phyloP scores from a whole-genome alignment of 345 rosid genomes.

The Hibiscus tridactylites region DNA sequence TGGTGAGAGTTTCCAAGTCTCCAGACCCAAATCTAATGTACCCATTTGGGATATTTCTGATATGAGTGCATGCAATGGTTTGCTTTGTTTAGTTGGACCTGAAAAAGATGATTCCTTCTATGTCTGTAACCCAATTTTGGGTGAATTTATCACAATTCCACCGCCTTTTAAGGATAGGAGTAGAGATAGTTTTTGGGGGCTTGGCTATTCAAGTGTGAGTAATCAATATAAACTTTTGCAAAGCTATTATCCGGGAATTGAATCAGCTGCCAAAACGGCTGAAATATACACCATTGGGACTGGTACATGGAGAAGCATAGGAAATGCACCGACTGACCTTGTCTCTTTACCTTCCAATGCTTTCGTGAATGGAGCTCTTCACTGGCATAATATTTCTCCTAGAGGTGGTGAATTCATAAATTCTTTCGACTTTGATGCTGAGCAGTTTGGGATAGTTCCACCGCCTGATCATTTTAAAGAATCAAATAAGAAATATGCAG shows the following conservation, averaged over 20 bases:
- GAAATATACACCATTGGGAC: constrained; percentile 10
- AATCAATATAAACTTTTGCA: constrained; percentile 12
- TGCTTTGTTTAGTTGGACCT: constrained; percentile 6
- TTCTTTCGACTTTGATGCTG: constrained; percentile 8
- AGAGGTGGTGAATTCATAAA: neutral
- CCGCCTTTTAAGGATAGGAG: neutral
- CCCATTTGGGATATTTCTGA: neutral
- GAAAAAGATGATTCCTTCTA: constrained; percentile 2
- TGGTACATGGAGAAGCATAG: neutral
- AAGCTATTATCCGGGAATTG: neutral
- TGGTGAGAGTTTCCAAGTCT: neutral
- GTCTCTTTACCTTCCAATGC: too few species aligned
- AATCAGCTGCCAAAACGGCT: neutral
- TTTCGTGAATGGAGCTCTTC: too few species aligned
- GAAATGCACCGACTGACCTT: too few species aligned
- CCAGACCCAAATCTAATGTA: neutral
- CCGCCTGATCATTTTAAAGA: neutral
- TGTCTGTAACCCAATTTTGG: constrained; percentile 14
- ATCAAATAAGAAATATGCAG: neutral
- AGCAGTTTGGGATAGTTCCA: constrained; percentile 5
- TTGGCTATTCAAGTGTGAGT: constrained; percentile 8
- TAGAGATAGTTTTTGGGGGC: neutral
- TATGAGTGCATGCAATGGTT: constrained; percentile 13
- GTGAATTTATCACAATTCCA: constrained; percentile 8
- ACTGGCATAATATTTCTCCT: too few species aligned